phyloP scores from a whole-genome alignment of 768 basidiomycete genomes.

The Auriculariales sp. region DNA sequence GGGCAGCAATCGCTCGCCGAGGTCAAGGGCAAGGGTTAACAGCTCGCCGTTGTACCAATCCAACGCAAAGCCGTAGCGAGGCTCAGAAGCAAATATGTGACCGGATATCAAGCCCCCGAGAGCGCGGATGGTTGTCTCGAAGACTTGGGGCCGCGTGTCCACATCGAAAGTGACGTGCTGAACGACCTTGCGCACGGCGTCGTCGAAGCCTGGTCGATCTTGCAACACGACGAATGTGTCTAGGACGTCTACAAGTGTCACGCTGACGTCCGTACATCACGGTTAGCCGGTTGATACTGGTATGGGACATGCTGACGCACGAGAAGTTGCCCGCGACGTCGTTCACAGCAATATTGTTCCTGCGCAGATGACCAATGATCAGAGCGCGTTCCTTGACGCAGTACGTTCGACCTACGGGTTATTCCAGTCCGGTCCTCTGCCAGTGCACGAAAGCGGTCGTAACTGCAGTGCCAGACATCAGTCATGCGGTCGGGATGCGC shows the following conservation, averaged over 20 bases:
- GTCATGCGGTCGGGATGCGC: conserved; percentile 5
- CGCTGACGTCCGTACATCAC: conserved; percentile 3
- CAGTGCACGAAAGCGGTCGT: conserved; percentile 76
- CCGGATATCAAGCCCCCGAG: conserved; percentile 81
- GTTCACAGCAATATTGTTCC: conserved; percentile 65
- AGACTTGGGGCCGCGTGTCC: conserved; percentile 93
- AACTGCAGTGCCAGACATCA: conserved; percentile 30
- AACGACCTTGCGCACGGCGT: conserved; percentile 72
- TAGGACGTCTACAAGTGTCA: conserved; percentile 37
- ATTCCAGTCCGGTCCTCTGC: conserved; percentile 76
- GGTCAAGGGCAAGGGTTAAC: conserved; percentile 55
- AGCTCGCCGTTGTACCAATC: conserved; percentile 73
- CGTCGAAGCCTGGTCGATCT: conserved; percentile 65
- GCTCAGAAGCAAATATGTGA: conserved; percentile 63
- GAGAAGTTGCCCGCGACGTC: conserved; percentile 94
- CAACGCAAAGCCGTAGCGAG: conserved; percentile 53
- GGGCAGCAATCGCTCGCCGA: conserved; percentile 73
- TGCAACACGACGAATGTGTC: conserved; percentile 84
- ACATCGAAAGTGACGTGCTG: conserved; percentile 81
- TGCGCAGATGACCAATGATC: conserved; percentile 13
- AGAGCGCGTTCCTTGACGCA: conserved; percentile 4
- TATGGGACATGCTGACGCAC: conserved; percentile 52
- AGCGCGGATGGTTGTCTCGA: conserved; percentile 91
- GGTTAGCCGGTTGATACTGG: neutral
- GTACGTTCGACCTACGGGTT: conserved; percentile 44